Percentiles rank a stretch among this genome's conserved stretches.
These are phyloP conservation scores for Stylosanthes scabra DNA, from an alignment of 331 rosid species.

Conservation along the genomic window DNA sequence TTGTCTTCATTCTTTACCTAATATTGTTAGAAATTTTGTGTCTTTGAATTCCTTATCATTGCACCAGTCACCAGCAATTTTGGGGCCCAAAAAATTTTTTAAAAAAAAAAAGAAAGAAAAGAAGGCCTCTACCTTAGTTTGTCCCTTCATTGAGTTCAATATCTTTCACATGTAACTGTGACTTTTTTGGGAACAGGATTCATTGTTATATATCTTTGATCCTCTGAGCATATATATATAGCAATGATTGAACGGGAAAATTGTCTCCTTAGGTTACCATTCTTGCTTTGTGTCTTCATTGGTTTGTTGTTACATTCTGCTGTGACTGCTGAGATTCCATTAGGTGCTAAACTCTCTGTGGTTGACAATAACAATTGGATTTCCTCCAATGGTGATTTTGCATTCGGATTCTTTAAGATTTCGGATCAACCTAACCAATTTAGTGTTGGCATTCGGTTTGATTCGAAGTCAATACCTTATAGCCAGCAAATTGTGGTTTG, in stretches of 20 bases:
- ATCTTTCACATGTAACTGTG: conserved; percentile 26
- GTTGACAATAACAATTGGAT: conserved; percentile 57
- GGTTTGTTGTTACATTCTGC: conserved; percentile 46
- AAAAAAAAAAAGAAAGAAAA: no score
- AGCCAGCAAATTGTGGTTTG: conserved; percentile 59
- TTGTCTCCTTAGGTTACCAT: conserved; percentile 36
- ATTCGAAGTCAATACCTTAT: conserved; percentile 58
- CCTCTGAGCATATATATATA: no score
- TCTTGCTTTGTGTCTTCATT: conserved; percentile 45
- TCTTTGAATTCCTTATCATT: conserved; percentile 28
- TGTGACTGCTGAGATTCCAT: conserved; percentile 55
- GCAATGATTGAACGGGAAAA: conserved; percentile 51
- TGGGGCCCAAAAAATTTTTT: conserved; percentile 33
- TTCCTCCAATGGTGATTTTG: conserved; percentile 74
- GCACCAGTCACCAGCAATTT: conserved; percentile 6
- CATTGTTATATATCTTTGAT: conserved; percentile 3
- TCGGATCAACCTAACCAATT: conserved; percentile 55
- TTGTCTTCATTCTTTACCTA: conserved; percentile 31
- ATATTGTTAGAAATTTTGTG: conserved; percentile 29
- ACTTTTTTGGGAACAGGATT: conserved; percentile 9
- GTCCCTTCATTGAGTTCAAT: background rate
- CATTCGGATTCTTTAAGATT: conserved; percentile 57
- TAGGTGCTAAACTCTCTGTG: conserved; percentile 69
- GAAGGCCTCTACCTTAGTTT: background rate
- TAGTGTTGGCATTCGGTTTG: conserved; percentile 67